Base-by-base conservation (phyloP, 1,284 basidiomycete genomes). In the Malassezia caprae region DNA sequence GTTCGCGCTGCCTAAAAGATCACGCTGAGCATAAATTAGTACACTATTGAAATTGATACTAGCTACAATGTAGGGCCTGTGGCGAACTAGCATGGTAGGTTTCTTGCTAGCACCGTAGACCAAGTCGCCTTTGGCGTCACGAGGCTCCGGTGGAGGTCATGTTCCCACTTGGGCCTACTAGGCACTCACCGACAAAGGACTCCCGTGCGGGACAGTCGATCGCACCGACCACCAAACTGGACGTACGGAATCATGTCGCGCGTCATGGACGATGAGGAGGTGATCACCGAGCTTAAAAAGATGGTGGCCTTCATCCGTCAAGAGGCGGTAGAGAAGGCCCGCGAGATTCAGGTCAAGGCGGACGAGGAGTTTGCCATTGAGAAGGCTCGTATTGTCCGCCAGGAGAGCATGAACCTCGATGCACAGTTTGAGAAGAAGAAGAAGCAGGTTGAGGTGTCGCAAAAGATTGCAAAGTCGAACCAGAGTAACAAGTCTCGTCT, bases 201-300 rank as follows among this genome's bases (percentile, higher is more conserved):
- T 42, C 52, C 53, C 53, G 53, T 39, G 19, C 53, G 46, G 42
- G 46, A 28, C 41, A 17, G 34, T 21, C 28, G 40, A 53, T 49
- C 53, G 49, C 46, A 50, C 40, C 53, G 35, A 46, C 48, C 53
- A 44, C 23, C 31, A 17, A 48, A 35, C 34, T 10, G 19, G 19
- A 21, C 35, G 46, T 49, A 23, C 21, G n/a, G 10, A 58, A 63
- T 27, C 49, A 69, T 70, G 69, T 70, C 77, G 58, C 76, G 78
- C 48, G 83, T 90, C 21, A 80, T 96, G 63, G 93, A 91, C 75
- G 93, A 96, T 73, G 90, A 93, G 71, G 91, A 96, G 78, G 91
- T 96, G 34, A 80, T 90, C 73, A 86, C 79, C 69, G 91, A 96
- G 81, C 90, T 96, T 88, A 94, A 90, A 80, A 96, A 96, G 84